These are phyloP conservation scores for Psidium guajava DNA, from an alignment of 345 rosid species.

Conservation along the genomic window DNA sequence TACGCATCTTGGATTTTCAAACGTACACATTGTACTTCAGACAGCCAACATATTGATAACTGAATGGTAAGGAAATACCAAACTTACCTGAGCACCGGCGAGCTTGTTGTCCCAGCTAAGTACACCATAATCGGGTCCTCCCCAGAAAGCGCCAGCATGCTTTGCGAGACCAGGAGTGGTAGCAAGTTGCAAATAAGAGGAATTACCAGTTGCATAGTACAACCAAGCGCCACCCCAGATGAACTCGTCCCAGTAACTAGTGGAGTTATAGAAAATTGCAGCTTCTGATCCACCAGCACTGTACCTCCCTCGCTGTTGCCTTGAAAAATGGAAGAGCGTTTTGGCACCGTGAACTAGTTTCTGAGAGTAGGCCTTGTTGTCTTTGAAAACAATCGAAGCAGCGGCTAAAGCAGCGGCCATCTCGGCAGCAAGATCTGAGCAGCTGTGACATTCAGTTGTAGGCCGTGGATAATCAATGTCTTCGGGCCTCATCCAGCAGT, in stretches of 20 bases:
- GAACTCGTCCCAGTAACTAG: conserved; percentile 89
- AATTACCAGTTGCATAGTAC: conserved; percentile 87
- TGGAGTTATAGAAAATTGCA: conserved; percentile 66
- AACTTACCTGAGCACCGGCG: conserved; percentile 79
- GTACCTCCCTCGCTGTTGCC: conserved; percentile 69
- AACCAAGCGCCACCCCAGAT: conserved; percentile 96
- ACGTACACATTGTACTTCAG: background rate
- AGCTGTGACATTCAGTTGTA: conserved; percentile 46
- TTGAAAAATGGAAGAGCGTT: conserved; percentile 58
- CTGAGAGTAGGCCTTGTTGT: conserved; percentile 81
- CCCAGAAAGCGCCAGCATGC: conserved; percentile 96
- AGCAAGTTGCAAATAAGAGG: conserved; percentile 67
- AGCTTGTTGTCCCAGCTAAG: conserved; percentile 99
- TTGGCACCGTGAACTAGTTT: conserved; percentile 90
- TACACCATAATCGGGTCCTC: conserved; percentile 77
- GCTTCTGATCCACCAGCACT: conserved; percentile 62
- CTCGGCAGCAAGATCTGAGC: conserved; percentile 96
- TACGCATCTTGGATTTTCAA: background rate
- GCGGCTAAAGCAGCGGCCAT: conserved; percentile 97
- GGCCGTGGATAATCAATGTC: conserved; percentile 85
- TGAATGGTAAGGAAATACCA: background rate
- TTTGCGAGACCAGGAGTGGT: conserved; percentile 61
- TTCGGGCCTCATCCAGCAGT: conserved; percentile 97
- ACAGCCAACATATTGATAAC: background rate
- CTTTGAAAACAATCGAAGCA: conserved; percentile 93